Base-by-base conservation (phyloP, 1,284 basidiomycete genomes). In the Heterobasidion annosum region DNA sequence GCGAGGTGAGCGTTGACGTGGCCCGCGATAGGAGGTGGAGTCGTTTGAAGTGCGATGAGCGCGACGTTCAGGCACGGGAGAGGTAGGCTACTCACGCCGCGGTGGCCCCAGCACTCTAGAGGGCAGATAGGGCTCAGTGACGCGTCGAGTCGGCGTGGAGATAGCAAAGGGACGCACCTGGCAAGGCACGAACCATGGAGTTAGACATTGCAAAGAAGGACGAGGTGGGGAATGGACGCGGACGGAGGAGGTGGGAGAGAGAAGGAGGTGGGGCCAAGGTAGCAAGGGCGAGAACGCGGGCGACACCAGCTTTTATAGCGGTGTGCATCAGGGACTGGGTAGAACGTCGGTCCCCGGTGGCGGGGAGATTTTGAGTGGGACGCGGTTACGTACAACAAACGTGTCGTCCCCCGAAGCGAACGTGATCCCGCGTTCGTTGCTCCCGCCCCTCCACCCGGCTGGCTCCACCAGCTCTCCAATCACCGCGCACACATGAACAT, bases 91-190 rank as follows among this genome's bases (percentile, higher is more conserved):
- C 89, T 68, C 70, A 94, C 93, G 55, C 93, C 93, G 58, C 93
- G 87, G 69, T 97, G 93, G 58, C 93, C 93, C 93, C 93, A 96
- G 69, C 93, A 95, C 63, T 93, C 89, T 61, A 48, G 18, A 25
- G 13, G 46, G 15, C 10, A 15, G 13, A 18, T 10, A 52, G 32
- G 32, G 13, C 18, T 46, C 76, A 59, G 32, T 47, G 50, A 53
- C 34, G 25, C 12, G 12, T 33, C 2, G 43, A 6, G 8, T 34
- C 25, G 16, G 53, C 16, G 43, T 13, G 46, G 9, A 37, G 51
- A 40, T 40, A 32, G 34, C 3, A 15, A 19, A 18, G 47, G 2
- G 16, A 44, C 43, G 18, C 34, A 58, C 57, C 57, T 40, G 57
- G 57, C 44, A 53, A 47, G 43, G 51, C 48, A 16, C 49, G 15